Evolutionary conservation across 2,329 filamentous ascomycete species (phyloP), one percentile per base, ranked within the genome.

Genomic region (Stagonosporopsis tanaceti): DNA sequence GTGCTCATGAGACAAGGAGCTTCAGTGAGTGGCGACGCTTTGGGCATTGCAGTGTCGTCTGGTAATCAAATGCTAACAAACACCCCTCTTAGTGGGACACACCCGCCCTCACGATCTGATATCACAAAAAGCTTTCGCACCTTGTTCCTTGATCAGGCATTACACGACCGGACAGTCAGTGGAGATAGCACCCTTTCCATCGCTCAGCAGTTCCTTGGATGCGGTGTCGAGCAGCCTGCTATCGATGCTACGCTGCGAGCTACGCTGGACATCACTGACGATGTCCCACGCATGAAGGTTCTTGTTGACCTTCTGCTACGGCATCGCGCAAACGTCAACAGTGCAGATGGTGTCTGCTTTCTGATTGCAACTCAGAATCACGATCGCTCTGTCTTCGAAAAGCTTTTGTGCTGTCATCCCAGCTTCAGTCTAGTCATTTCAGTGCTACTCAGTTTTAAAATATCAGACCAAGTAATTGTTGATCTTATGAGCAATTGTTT

Each of bases 401-500:
- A 68, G 41, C 64, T 74, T 6, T 51, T 75, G 39, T 50, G 52
- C 4, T 78, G 81, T 50, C 78, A 79, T 8, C 84, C 86, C 0
- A 80, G 79, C 4, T 77, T 81, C 1, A 77, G 80, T 41, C 78
- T 84, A 0, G 71, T 89, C 1, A 84, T 89, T 50, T 82, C 84
- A 20, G 80, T 78, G 32, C 80, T 89, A 1, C 84, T 89, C 46
- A 81, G 82, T 42, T 80, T 80, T 0, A 76, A 79, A 0, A 68
- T 83, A 1, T 68, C 80, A 2, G 83, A 87, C 55, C 80, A 84
- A 12, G 27, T 55, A 51, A 45, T 73, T 17, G 44, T 71, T 0
- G 77, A 81, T 2, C 78, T 80, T 1, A 66, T 87, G 34, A 77
- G 80, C 3, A 74, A 87, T 4, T 87, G 87, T 64, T 78, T 87